Evolutionary conservation across 2,329 filamentous ascomycete genomes (phyloP).

Genomic region (Ophiocordyceps sinensis): DNA sequence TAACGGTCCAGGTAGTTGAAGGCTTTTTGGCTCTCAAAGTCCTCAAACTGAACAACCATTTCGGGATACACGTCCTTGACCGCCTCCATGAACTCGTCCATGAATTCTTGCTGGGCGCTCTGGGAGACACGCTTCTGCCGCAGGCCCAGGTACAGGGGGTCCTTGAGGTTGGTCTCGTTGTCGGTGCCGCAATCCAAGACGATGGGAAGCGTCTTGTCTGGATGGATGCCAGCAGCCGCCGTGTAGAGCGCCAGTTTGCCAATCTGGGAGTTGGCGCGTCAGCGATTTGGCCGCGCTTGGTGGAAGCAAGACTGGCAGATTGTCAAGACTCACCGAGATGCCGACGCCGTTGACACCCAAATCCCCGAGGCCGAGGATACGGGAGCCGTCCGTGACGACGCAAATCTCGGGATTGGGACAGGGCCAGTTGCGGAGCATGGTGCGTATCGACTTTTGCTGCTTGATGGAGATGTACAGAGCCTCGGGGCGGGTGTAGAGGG

Average conservation of each 20-base stretch:
- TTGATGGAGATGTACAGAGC: slow-evolving; percentile 92
- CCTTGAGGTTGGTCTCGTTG: slow-evolving; percentile 51
- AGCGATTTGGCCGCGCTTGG: background rate
- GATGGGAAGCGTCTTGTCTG: slow-evolving; percentile 64
- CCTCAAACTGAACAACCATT: slow-evolving; percentile 82
- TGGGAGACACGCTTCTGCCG: slow-evolving; percentile 66
- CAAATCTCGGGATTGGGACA: slow-evolving; percentile 84
- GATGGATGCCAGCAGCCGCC: slow-evolving; percentile 86
- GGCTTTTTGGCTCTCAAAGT: slow-evolving; percentile 85
- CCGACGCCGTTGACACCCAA: slow-evolving; percentile 95
- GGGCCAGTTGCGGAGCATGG: slow-evolving; percentile 88
- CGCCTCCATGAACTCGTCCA: slow-evolving; percentile 95
- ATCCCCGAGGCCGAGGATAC: slow-evolving; percentile 84
- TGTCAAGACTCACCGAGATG: slow-evolving; percentile 57
- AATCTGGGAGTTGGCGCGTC: slow-evolving; percentile 33
- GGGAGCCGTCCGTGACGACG: slow-evolving; percentile 89
- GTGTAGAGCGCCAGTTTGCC: slow-evolving; percentile 95
- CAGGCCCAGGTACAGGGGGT: slow-evolving; percentile 78
- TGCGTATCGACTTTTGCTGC: slow-evolving; percentile 78
- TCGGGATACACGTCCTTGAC: slow-evolving; percentile 56
- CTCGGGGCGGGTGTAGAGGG: slow-evolving; percentile 89
- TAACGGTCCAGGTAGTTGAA: slow-evolving; percentile 90
- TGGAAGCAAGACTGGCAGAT: background rate
- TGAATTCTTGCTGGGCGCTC: slow-evolving; percentile 73
- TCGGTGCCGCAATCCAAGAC: slow-evolving; percentile 53